A percentile compares a stretch with the other conserved stretches of the same genome.
phyloP scores from a whole-genome alignment of 306 rosid species.

The Pyrus pyrifolia region DNA sequence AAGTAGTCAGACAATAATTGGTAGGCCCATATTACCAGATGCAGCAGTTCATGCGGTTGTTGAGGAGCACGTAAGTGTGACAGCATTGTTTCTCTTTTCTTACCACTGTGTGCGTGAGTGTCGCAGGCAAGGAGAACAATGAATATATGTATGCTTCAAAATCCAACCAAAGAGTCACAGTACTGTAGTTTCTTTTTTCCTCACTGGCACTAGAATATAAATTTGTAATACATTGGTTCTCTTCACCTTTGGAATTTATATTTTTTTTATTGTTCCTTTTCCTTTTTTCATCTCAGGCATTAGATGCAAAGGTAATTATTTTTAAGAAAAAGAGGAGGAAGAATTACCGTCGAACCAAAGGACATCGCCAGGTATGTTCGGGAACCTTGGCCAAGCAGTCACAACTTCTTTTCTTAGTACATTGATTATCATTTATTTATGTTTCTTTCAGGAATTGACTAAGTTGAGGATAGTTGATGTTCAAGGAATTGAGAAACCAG shows the following conservation, averaged over 20 bases:
- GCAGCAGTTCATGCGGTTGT: conserved; percentile 84
- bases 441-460: conserved; percentile 60
- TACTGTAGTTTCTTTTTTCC: not conserved
- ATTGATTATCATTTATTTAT: conserved; percentile 11
- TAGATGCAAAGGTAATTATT: conserved; percentile 75
- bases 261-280: not conserved
- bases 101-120: not conserved
- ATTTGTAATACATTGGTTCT: not conserved
- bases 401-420: not conserved
- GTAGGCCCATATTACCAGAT: conserved; percentile 75
- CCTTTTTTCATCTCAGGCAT: conserved; percentile 43
- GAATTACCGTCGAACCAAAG: conserved; percentile 82
- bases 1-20: conserved; percentile 67
- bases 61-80: conserved; percentile 86
- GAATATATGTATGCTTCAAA: not conserved
- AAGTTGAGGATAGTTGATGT: conserved; percentile 86
- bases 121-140: not conserved
- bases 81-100: not conserved
- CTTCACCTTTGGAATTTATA: not conserved
- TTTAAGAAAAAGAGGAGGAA: conserved; percentile 96
- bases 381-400: conserved; percentile 2
- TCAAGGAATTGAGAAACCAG: conserved; percentile 78
- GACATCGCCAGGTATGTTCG: conserved; percentile 75
- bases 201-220: not conserved
- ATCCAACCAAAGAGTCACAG: not conserved